Evolutionary conservation across 164 flowering plant species (phyloP).

Genomic region (Protea cynaroides): DNA sequence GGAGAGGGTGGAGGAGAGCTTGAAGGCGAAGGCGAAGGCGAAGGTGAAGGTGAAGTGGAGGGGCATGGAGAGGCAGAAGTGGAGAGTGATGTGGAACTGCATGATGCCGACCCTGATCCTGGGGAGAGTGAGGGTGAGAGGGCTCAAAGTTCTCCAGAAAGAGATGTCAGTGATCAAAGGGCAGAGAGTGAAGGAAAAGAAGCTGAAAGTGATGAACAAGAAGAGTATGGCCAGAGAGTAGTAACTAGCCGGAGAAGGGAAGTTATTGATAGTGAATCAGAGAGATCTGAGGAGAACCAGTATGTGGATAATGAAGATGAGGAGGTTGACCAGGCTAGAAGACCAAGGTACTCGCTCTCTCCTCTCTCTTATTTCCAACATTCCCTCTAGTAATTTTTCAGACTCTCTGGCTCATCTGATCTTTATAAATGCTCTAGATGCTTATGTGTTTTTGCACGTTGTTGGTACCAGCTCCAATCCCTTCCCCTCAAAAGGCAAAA

Average conservation of each 20-base stretch:
- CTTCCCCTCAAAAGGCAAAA: too few species aligned
- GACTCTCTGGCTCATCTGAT: not conserved
- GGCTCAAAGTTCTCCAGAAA: slow-evolving; percentile 73
- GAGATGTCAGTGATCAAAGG: slow-evolving; percentile 56
- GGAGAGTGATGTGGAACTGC: slow-evolving; percentile 75
- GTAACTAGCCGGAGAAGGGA: slow-evolving; percentile 66
- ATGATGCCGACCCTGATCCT: slow-evolving; percentile 56
- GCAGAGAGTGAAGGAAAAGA: slow-evolving; percentile 73
- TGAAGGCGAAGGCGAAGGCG: slow-evolving; percentile 42
- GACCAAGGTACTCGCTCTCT: slow-evolving; percentile 39
- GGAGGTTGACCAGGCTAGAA: slow-evolving; percentile 72
- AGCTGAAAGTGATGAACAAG: slow-evolving; percentile 73
- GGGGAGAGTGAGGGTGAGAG: slow-evolving; percentile 92
- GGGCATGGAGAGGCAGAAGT: slow-evolving; percentile 81
- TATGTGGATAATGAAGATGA: slow-evolving; percentile 75
- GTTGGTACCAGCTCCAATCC: too few species aligned
- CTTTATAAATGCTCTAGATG: not conserved
- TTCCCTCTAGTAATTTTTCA: not conserved
- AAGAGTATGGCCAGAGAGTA: slow-evolving; percentile 63
- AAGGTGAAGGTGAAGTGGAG: slow-evolving; percentile 63
- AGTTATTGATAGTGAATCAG: slow-evolving; percentile 72
- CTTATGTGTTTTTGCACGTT: not conserved
- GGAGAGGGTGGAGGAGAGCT: slow-evolving; percentile 38
- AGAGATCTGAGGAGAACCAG: slow-evolving; percentile 69
- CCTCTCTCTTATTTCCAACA: not conserved